Evolutionary conservation across 345 rosid genomes (phyloP), one percentile per base, ranked within the genome.

Genomic region (Euphorbia lathyris): DNA sequence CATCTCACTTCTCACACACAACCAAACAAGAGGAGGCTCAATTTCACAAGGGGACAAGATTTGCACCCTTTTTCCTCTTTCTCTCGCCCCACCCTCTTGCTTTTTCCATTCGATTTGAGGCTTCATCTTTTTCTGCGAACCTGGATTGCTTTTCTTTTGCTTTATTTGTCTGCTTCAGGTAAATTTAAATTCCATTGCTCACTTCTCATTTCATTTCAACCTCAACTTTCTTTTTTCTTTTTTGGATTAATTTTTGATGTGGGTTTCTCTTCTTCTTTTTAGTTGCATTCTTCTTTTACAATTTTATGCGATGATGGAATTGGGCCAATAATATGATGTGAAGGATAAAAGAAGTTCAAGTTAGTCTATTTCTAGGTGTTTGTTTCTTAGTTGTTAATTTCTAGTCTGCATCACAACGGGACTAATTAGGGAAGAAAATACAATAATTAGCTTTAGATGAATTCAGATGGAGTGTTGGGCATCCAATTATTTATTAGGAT

Each of bases 131-230:
- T 70, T 70, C 7, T 34, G 4, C 3, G 38, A 2, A 34, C 7
- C 38, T 36, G 71, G 65, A 57, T 48, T 65, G 38, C 58, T 13
- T 42, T 32, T 29, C 22, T 9, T 3, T 58, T n/a, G n/a, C n/a
- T n/a, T n/a, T n/a, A n/a, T n/a, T n/a, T n/a, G n/a, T n/a, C 30
- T 65, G 70, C 26, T 47, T 65, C 65, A 65, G 76, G 76, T 72
- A 42, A 62, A 11, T 63, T 71, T 6, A 25, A 0, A 1, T 9
- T 32, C 13, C 13, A 10, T 47, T 8, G 4, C 20, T 0, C 29
- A 23, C 11, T 43, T 29, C n/a, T 32, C 5, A 2, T 32, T 40
- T 71, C 32, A 26, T 62, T 51, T 50, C 20, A 26, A 42, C 32
- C 16, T 36, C 8, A 14, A 9, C 30, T 42, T 53, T 43, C 6